A percentile compares a stretch with the other conserved stretches of the same genome.
Evolutionary conservation across 2,329 filamentous ascomycete species (phyloP).

Genomic region (Orbilia quercus): DNA sequence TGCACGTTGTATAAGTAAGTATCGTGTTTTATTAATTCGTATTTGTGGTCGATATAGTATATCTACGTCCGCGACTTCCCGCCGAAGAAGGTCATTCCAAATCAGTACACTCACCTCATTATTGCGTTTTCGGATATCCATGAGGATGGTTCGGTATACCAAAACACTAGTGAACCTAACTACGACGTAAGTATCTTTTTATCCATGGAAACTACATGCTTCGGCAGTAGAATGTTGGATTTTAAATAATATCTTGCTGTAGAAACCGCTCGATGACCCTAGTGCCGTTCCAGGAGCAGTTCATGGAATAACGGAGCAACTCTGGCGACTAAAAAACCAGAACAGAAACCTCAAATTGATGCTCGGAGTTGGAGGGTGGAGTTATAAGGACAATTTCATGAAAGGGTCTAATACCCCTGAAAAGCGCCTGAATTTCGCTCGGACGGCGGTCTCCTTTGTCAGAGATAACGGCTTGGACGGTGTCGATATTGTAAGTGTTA

Average conservation of each 20-base stretch:
- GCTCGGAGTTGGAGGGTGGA: constrained; percentile 86
- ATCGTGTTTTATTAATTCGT: constrained; percentile 1
- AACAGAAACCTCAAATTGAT: constrained; percentile 81
- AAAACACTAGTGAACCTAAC: neutral
- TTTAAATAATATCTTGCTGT: constrained; percentile 1
- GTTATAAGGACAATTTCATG: constrained; percentile 74
- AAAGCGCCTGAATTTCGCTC: constrained; percentile 75
- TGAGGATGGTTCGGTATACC: neutral
- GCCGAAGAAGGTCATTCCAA: constrained; percentile 83
- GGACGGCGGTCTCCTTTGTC: constrained; percentile 77
- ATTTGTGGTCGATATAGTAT: constrained; percentile 65
- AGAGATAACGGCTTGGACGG: constrained; percentile 83
- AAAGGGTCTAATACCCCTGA: constrained; percentile 71
- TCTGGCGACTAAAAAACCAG: constrained; percentile 79
- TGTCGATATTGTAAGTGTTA: constrained; percentile 67
- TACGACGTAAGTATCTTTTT: constrained; percentile 2
- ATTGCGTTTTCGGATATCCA: constrained; percentile 66
- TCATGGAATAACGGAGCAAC: constrained; percentile 81
- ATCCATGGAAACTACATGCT: no score
- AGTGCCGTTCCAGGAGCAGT: constrained; percentile 67
- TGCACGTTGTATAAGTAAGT: neutral
- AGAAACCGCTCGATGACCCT: constrained; percentile 1
- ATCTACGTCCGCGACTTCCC: constrained; percentile 87
- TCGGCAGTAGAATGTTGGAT: neutral
- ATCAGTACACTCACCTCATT: constrained; percentile 86